These are phyloP conservation scores for Botrytis byssoidea DNA, from an alignment of 2,329 filamentous ascomycete genomes.

Conservation along the genomic window DNA sequence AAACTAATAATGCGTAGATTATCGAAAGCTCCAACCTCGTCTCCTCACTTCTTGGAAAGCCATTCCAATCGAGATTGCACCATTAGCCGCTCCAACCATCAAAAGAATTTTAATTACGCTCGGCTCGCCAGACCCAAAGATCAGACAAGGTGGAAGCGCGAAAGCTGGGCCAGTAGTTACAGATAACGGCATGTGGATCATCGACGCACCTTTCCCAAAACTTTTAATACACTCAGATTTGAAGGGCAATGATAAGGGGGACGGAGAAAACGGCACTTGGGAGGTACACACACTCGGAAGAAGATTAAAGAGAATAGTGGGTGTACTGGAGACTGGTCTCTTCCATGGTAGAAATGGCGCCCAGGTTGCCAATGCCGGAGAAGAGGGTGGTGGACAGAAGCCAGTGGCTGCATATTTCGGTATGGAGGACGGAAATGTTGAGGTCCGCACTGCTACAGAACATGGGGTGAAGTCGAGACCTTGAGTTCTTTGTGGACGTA, in stretches of 20 bases:
- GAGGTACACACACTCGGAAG: conserved; percentile 73
- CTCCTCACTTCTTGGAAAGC: conserved; percentile 76
- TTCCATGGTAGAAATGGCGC: conserved; percentile 81
- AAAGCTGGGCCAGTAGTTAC: conserved; percentile 84
- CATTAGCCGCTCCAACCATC: conserved; percentile 76
- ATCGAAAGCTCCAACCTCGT: conserved; percentile 79
- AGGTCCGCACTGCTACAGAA: conserved; percentile 49
- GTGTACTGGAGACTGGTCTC: conserved; percentile 87
- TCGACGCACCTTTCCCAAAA: conserved; percentile 84
- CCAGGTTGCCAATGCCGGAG: conserved; percentile 59
- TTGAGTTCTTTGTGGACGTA: background rate
- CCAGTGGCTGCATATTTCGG: conserved; percentile 95
- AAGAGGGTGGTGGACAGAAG: conserved; percentile 74
- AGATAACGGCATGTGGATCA: conserved; percentile 83
- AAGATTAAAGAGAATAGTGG: conserved; percentile 76
- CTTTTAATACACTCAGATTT: conserved; percentile 63
- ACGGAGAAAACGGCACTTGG: conserved; percentile 68
- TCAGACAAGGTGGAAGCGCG: conserved; percentile 69
- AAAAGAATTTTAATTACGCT: conserved; percentile 69
- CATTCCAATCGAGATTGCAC: conserved; percentile 92
- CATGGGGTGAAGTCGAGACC: conserved; percentile 18
- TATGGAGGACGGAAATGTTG: conserved; percentile 71
- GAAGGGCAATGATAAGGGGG: conserved; percentile 45
- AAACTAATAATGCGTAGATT: conserved; percentile 56
- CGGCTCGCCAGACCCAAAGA: conserved; percentile 67